A percentile compares a stretch with the other conserved stretches of the same genome.
Evolutionary conservation across 202 grass and related monocot genomes (phyloP).

Genomic region (Carex sylvatica): DNA sequence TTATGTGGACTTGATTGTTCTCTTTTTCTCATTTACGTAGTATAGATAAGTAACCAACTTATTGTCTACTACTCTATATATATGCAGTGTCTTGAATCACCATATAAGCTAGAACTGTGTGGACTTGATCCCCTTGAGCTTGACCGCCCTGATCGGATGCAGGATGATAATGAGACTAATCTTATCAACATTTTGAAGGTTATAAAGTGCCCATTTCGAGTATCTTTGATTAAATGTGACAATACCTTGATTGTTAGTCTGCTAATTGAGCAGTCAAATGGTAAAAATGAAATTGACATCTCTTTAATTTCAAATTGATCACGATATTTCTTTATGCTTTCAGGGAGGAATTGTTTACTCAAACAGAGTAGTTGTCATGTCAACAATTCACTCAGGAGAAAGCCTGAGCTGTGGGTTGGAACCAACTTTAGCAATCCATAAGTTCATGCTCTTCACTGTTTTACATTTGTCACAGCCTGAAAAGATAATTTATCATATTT

Average conservation of each 20-base stretch:
- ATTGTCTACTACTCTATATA: constrained; percentile 4
- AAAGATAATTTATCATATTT: background rate
- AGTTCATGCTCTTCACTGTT: constrained; percentile 22
- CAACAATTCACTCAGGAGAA: constrained; percentile 38
- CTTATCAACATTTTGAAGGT: constrained; percentile 65
- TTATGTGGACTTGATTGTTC: constrained; percentile 41
- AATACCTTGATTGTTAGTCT: background rate
- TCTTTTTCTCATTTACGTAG: background rate
- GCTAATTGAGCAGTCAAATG: background rate
- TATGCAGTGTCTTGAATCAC: constrained; percentile 44
- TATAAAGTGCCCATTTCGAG: background rate
- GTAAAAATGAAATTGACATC: background rate
- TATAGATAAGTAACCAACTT: background rate
- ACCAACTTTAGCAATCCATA: constrained; percentile 45
- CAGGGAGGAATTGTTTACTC: constrained; percentile 66
- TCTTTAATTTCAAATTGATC: background rate
- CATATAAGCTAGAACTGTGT: constrained; percentile 47
- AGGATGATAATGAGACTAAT: constrained; percentile 44
- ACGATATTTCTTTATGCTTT: constrained; percentile 12
- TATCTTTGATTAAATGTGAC: background rate
- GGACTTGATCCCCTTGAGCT: constrained; percentile 52
- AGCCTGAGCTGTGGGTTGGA: constrained; percentile 45
- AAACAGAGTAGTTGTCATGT: constrained; percentile 58
- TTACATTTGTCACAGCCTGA: background rate
- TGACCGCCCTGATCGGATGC: constrained; percentile 46